Conservation (phyloP, 2,329 filamentous ascomycete genomes). For the Chaetomiaceae sp. region DNA sequence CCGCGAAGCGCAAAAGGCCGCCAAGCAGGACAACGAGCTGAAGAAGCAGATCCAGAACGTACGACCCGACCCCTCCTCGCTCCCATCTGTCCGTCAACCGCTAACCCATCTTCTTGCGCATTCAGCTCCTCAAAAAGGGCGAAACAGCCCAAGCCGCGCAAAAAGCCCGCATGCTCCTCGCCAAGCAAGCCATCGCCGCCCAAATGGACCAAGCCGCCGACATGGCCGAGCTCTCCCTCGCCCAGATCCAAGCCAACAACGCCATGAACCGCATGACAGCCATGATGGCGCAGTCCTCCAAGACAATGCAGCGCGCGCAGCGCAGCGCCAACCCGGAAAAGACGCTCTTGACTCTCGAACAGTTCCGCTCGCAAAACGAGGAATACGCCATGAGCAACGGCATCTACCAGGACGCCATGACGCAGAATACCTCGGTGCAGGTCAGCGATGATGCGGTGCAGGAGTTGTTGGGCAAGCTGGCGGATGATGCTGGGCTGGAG, state of each 20-base stretch:
- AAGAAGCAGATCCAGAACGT: constrained; percentile 60
- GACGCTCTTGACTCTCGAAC: constrained; percentile 57
- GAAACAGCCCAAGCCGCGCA: constrained; percentile 60
- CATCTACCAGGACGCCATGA: constrained; percentile 84
- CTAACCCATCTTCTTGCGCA: background rate
- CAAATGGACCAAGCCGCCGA: constrained; percentile 63
- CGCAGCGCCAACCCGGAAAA: constrained; percentile 56
- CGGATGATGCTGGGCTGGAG: constrained; percentile 83
- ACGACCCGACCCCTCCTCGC: constrained; percentile 13
- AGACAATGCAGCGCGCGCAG: constrained; percentile 56
- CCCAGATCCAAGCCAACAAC: constrained; percentile 62
- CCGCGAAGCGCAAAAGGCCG: constrained; percentile 56
- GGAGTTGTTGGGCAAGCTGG: constrained; percentile 76
- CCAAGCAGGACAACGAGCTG: constrained; percentile 56
- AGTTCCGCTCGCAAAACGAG: constrained; percentile 59
- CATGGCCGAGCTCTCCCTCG: constrained; percentile 57
- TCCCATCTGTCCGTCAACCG: background rate
- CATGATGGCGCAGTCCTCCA: constrained; percentile 58
- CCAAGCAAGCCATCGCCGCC: constrained; percentile 57
- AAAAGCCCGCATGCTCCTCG: constrained; percentile 59
- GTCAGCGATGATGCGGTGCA: constrained; percentile 81
- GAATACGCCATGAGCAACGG: constrained; percentile 62
- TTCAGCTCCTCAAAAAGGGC: constrained; percentile 54
- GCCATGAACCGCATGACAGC: constrained; percentile 61
- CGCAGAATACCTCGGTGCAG: constrained; percentile 67